Evolutionary conservation across 768 basidiomycete species (phyloP).

Genomic region (Auricularia sp.): DNA sequence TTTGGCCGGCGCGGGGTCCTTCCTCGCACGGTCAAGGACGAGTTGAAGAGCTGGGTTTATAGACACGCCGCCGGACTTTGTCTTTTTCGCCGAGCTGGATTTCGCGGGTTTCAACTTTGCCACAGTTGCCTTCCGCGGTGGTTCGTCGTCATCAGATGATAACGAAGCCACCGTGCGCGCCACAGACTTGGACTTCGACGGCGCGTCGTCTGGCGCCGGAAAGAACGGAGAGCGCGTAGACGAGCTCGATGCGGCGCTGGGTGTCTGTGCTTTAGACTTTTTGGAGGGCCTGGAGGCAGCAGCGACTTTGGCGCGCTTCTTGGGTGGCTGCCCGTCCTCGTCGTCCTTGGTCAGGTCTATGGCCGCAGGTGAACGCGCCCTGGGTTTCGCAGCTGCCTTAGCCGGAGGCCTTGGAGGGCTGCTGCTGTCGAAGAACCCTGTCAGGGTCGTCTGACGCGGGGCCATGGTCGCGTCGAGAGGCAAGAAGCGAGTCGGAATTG

Average conservation of each 20-base stretch:
- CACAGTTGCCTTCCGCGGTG: constrained; percentile 12
- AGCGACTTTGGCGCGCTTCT: constrained; percentile 3
- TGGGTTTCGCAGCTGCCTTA: constrained; percentile 15
- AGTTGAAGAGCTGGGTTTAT: no score
- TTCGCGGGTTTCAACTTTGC: neutral
- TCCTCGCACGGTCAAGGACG: no score
- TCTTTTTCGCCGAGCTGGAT: neutral
- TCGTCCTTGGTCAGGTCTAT: constrained; percentile 49
- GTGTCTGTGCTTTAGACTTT: neutral
- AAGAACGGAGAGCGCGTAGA: neutral
- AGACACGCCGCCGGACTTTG: neutral
- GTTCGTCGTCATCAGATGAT: constrained; percentile 8
- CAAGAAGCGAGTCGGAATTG: neutral
- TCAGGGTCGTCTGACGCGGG: neutral
- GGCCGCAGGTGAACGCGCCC: constrained; percentile 19
- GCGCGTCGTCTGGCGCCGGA: constrained; percentile 17
- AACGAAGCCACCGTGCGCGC: neutral
- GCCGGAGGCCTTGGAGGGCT: neutral
- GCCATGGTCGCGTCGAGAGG: constrained; percentile 1
- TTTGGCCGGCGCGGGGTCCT: neutral
- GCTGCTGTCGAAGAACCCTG: neutral
- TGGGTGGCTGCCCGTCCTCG: constrained; percentile 10
- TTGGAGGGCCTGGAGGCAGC: neutral
- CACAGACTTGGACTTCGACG: constrained; percentile 5
- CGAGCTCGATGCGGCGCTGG: neutral